These are phyloP conservation scores for Blepharisma stoltei DNA, from an alignment of 73 alveolate genomes.

Conservation along the genomic window DNA sequence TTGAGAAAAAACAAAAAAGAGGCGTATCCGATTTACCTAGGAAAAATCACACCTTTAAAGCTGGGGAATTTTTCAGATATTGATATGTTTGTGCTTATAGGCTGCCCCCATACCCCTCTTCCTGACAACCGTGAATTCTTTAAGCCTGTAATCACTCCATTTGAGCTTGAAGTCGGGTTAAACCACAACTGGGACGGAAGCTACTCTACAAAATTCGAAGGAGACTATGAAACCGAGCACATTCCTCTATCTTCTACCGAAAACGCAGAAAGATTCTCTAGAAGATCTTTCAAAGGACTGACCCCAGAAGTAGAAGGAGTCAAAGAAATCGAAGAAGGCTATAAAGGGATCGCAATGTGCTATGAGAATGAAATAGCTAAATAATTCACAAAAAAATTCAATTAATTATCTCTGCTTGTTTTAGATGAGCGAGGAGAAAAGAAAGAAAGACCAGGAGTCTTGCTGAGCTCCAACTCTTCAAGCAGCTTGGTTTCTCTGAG, in stretches of 20 bases:
- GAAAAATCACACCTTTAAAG: slow-evolving; percentile 11
- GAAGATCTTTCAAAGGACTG: slow-evolving; percentile 13
- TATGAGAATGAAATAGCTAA: slow-evolving; percentile 9
- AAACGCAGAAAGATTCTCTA: background rate
- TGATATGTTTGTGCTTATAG: slow-evolving; percentile 6
- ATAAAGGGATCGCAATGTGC: slow-evolving; percentile 6
- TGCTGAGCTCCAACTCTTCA: no score
- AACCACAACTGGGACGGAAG: slow-evolving; percentile 6
- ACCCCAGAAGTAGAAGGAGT: background rate
- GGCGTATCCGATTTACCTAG: slow-evolving; percentile 11
- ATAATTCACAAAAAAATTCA: no score
- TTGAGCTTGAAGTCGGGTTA: slow-evolving; percentile 23
- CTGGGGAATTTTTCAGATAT: slow-evolving; percentile 15
- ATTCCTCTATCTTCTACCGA: background rate
- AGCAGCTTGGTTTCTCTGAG: no score
- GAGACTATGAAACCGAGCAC: background rate
- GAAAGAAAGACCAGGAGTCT: no score
- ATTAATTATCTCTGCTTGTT: no score
- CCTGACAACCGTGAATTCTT: slow-evolving; percentile 15
- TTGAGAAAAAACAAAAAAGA: background rate
- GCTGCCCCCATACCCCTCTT: background rate
- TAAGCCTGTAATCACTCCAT: slow-evolving; percentile 6
- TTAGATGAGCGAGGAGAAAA: no score
- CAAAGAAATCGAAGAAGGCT: slow-evolving; percentile 4
- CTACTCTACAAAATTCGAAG: slow-evolving; percentile 8